These are phyloP conservation scores for Tieghemostelium lacteum DNA, from an alignment of 78 protist genomes.

Conservation along the genomic window DNA sequence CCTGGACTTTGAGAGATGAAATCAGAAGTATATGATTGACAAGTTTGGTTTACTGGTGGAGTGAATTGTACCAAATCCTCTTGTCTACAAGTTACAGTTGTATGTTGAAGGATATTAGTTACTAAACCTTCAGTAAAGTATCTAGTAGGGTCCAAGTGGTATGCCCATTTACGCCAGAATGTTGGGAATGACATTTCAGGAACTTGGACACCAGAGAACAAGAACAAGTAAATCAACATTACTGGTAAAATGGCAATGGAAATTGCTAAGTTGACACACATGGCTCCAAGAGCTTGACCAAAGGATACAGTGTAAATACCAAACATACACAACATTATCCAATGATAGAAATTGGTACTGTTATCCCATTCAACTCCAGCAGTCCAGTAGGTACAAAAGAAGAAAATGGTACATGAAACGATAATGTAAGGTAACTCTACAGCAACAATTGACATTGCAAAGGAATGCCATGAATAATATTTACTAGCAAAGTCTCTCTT, in stretches of 20 bases:
- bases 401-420: conserved; percentile 28
- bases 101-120: conserved; percentile 7
- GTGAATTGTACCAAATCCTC: conserved; percentile 25
- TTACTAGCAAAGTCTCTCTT: conserved; percentile 54
- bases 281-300: conserved; percentile 56
- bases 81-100: neutral
- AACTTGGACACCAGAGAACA: conserved; percentile 60
- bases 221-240: conserved; percentile 20
- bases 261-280: neutral
- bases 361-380: conserved; percentile 33
- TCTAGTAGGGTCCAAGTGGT: conserved; percentile 21
- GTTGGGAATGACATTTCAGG: conserved; percentile 8
- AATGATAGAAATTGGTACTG: conserved; percentile 11
- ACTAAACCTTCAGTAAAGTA: conserved; percentile 74
- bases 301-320: conserved; percentile 10
- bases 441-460: conserved; percentile 5
- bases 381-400: conserved; percentile 33
- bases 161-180: conserved; percentile 25
- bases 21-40: neutral
- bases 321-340: conserved; percentile 29
- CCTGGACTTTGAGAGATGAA: conserved; percentile 1
- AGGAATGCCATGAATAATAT: conserved; percentile 43
- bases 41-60: conserved; percentile 13
- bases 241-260: conserved; percentile 18
- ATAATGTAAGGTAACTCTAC: conserved; percentile 52